Evolutionary conservation across 805 yeast genomes (phyloP), one percentile per base, ranked within the genome.

Genomic region (Sugiyamaella qingdaonensis): DNA sequence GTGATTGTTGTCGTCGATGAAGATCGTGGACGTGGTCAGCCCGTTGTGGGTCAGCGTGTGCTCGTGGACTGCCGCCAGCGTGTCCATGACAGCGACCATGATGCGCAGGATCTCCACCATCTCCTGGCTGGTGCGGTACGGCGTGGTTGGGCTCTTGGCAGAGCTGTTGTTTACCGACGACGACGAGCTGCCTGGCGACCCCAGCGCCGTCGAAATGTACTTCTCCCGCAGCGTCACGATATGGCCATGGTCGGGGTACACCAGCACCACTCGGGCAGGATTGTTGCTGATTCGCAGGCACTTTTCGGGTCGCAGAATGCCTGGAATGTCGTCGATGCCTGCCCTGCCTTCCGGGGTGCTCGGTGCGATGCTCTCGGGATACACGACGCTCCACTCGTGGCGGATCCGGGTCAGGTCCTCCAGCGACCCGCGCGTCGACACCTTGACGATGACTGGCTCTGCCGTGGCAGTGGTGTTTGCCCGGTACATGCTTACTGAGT

Each of bases 31-130:
- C 3, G 75, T 60, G 1, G 76, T 72, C 29, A 79, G 60, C 0
- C 80, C 78, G 54, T 79, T 78, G 58, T 77, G 81, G 3, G 77
- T 76, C 33, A 78, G 60, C 1, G 78, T 77, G 34, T 63, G 57
- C 13, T 67, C 64, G 57, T 78, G 82, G 2, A 76, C 61, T 9
- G 47, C 48, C 27, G 61, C 56, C 18, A 73, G 47, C 1, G 64
- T 60, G 41, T 64, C 57, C 10, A 68, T 49, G 2, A 63, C 54
- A 3, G 58, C 51, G 1, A 71, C 58, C 13, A 64, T 51, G 2
- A 63, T 50, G 2, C 49, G 47, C 10, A 71, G 46, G 1, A 69
- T 59, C 10, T 58, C 60, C 4, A 53, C 29, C 5, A 67, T 46
- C 45, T 69, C 68, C 3, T 43, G 46, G 1, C 49, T 47, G 16